A percentile compares a stretch with the other conserved stretches of the same genome.
Conservation (phyloP, 345 rosid species). For the Lepidium africanum region DNA sequence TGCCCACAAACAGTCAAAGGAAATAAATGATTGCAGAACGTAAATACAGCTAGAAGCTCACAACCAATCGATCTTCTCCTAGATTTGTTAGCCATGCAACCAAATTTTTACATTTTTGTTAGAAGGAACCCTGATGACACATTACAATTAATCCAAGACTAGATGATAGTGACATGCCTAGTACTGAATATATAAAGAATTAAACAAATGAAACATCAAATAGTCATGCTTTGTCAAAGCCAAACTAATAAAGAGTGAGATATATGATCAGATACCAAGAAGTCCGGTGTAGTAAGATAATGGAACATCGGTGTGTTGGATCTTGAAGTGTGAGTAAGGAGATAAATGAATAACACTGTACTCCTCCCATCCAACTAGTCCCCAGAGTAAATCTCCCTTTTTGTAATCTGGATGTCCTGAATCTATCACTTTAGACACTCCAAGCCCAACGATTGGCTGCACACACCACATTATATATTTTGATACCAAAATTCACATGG, state of each 20-base stretch:
- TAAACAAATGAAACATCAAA: too few species aligned
- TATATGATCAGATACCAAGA: slow-evolving; percentile 31
- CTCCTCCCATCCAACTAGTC: slow-evolving; percentile 58
- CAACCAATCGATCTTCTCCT: too few species aligned
- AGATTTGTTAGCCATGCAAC: background rate
- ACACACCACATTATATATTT: background rate
- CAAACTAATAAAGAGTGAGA: background rate
- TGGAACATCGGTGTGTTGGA: slow-evolving; percentile 49
- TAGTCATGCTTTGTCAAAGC: background rate
- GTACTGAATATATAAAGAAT: too few species aligned
- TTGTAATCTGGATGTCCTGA: slow-evolving; percentile 41
- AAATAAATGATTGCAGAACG: too few species aligned
- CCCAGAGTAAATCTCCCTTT: slow-evolving; percentile 49
- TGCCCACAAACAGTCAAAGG: too few species aligned
- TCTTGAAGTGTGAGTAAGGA: slow-evolving; percentile 26
- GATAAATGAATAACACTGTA: slow-evolving; percentile 32
- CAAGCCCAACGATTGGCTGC: slow-evolving; percentile 49
- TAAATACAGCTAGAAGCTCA: too few species aligned
- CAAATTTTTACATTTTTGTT: background rate
- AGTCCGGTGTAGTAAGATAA: slow-evolving; percentile 54
- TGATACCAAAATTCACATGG: background rate
- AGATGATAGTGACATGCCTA: background rate
- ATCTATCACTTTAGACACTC: slow-evolving; percentile 49
- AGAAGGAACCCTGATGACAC: too few species aligned
- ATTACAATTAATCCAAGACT: background rate